Evolutionary conservation across 345 rosid species (phyloP), one percentile per base, ranked within the genome.

Genomic region (Moricandia arvensis): DNA sequence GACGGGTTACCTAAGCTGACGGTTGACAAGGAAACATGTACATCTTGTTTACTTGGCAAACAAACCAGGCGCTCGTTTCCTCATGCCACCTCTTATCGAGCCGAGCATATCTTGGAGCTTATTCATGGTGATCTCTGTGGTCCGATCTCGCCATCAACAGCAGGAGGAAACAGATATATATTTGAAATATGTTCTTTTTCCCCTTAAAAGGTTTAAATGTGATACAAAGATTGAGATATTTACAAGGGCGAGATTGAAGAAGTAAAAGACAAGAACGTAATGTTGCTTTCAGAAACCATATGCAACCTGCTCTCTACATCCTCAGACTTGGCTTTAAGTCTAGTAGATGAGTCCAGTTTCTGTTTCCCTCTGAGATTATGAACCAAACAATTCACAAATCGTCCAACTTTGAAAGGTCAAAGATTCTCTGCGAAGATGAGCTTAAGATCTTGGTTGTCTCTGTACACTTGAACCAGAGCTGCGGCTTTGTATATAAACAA

Each of bases 401-500:
- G 18, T 59, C 24, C 30, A 16, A 15, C 30, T n/a, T 64, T 24
- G 8, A 6, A 41, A 66, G 34, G 34, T 57, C 13, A 59, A 4
- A n/a, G 63, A 59, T 82, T 79, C 35, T 90, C 97, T 31, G 93
- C 93, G 71, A 91, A 90, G 54, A 89, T 30, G 63, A 95, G 55
- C 64, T 74, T 77, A 74, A 91, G 87, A 81, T 88, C 96, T 75
- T 91, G 93, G 60, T 95, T 95, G 64, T 95, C 99, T 83, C 99
- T 83, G 75, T 89, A 91, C 61, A 88, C 93, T 87, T 95, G 97
- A 68, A 91, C 97, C 29, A 91, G 87, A 33, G 97, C 93, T 16
- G 97, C 97, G 17, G 97, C 97, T 87, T 95, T 95, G 82, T 95
- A 95, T 41, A 85, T 97, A 79, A 95, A 86, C 89, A 95, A 58